Evolutionary conservation across 352 stramenopile genomes (phyloP).

Genomic region (Pythium angustatum): DNA sequence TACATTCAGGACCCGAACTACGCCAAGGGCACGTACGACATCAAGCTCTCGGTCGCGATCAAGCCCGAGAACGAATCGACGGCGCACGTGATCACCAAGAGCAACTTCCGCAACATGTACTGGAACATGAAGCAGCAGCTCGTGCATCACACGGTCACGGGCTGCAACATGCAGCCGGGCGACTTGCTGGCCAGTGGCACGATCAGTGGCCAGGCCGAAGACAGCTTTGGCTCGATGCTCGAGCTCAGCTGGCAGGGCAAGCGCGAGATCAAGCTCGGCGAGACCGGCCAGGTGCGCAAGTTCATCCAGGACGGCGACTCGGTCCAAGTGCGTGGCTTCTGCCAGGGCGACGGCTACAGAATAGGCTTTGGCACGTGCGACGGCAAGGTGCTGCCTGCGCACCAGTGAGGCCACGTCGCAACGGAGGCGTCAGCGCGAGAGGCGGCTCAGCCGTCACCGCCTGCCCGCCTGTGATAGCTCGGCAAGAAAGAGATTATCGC

Average conservation of each 20-base stretch:
- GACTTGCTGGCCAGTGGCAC: slow-evolving; percentile 95
- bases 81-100: slow-evolving; percentile 81
- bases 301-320: slow-evolving; percentile 96
- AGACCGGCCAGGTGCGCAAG: slow-evolving; percentile 81
- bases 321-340: slow-evolving; percentile 92
- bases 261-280: slow-evolving; percentile 70
- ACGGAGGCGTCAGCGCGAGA: no score
- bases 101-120: slow-evolving; percentile 97
- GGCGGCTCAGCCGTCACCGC: no score
- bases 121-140: slow-evolving; percentile 98
- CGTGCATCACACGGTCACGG: slow-evolving; percentile 96
- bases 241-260: slow-evolving; percentile 96
- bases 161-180: slow-evolving; percentile 95
- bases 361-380: slow-evolving; percentile 95
- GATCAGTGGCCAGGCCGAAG: slow-evolving; percentile 90
- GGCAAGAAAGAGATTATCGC: background rate
- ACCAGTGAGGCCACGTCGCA: slow-evolving; percentile 39
- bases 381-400: slow-evolving; percentile 89
- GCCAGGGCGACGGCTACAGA: slow-evolving; percentile 87
- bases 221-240: slow-evolving; percentile 94
- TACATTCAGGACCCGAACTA: slow-evolving; percentile 95
- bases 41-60: slow-evolving; percentile 81
- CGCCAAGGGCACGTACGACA: slow-evolving; percentile 83
- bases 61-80: slow-evolving; percentile 59
- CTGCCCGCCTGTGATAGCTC: background rate